These are phyloP conservation scores for Achaetomium macrosporum DNA, from an alignment of 2,329 filamentous ascomycete genomes.

Conservation along the genomic window DNA sequence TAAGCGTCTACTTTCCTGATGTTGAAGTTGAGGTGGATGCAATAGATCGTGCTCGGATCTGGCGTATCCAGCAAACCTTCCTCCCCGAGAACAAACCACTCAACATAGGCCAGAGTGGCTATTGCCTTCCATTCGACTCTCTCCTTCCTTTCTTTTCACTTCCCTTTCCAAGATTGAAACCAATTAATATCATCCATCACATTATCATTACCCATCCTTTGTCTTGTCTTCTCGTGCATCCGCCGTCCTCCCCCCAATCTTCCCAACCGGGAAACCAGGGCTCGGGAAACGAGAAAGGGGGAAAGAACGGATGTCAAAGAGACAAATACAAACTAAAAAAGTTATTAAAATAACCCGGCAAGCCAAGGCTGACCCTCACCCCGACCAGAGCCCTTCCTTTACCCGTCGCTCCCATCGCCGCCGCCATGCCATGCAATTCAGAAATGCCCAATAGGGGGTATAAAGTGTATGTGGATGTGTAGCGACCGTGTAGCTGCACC, in stretches of 20 bases:
- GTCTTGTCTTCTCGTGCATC: neutral
- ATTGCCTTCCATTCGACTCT: too few relatives aligned
- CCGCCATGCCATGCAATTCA: neutral
- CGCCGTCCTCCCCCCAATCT: neutral
- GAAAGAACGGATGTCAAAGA: neutral
- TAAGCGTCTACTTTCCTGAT: neutral
- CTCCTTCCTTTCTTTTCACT: neutral
- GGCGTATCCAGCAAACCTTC: neutral
- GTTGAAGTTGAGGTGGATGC: too few relatives aligned
- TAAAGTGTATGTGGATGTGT: neutral
- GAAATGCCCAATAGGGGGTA: too few relatives aligned
- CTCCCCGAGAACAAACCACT: neutral
- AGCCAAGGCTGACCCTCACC: neutral
- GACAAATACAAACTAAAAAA: neutral
- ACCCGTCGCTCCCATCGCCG: neutral
- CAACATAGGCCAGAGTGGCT: too few relatives aligned
- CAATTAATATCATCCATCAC: neutral
- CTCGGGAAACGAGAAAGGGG: neutral
- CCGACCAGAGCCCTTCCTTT: neutral
- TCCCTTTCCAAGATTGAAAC: neutral
- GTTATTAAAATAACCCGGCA: neutral
- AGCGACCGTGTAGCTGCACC: neutral
- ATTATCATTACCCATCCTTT: constrained; percentile 3
- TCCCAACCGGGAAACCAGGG: too few relatives aligned
- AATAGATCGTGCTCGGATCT: too few relatives aligned